Conservation (phyloP, 106 monocot species). For the Ottelia alismoides region DNA sequence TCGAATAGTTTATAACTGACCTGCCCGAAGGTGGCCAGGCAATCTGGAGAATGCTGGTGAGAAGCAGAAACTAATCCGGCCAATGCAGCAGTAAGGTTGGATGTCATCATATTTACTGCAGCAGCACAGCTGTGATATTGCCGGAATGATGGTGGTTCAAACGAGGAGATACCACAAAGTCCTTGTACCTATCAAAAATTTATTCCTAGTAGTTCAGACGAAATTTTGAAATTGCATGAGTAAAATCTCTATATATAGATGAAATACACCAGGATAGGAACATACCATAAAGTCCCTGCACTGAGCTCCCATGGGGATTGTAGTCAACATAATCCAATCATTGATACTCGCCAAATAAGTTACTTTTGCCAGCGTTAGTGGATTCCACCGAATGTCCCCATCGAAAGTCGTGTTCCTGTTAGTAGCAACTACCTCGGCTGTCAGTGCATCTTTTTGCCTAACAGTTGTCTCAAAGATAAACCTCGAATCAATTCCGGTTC, state of each 20-base stretch:
- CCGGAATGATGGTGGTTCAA: slow-evolving; percentile 36
- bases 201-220: too few species aligned
- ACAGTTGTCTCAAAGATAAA: slow-evolving; percentile 66
- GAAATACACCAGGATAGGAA: too few species aligned
- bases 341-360: slow-evolving; percentile 43
- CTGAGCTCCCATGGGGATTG: slow-evolving; percentile 50
- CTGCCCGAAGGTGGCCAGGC: slow-evolving; percentile 42
- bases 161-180: slow-evolving; percentile 10
- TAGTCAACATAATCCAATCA: slow-evolving; percentile 30
- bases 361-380: slow-evolving; percentile 37
- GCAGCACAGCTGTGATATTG: slow-evolving; percentile 37
- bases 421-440: slow-evolving; percentile 40
- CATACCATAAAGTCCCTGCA: slow-evolving; percentile 16
- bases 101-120: slow-evolving; percentile 35
- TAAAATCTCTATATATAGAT: too few species aligned
- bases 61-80: slow-evolving; percentile 39
- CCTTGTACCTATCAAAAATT: slow-evolving; percentile 17
- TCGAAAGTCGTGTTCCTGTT: slow-evolving; percentile 15
- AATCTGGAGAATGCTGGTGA: slow-evolving; percentile 1
- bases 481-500: slow-evolving; percentile 48
- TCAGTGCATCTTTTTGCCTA: slow-evolving; percentile 41
- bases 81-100: slow-evolving; percentile 33
- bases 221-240: too few species aligned
- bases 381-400: slow-evolving; percentile 20
- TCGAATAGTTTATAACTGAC: slow-evolving; percentile 40